These are phyloP conservation scores for Chaetomium sp. DNA, from an alignment of 2,329 filamentous ascomycete species.

Conservation along the genomic window DNA sequence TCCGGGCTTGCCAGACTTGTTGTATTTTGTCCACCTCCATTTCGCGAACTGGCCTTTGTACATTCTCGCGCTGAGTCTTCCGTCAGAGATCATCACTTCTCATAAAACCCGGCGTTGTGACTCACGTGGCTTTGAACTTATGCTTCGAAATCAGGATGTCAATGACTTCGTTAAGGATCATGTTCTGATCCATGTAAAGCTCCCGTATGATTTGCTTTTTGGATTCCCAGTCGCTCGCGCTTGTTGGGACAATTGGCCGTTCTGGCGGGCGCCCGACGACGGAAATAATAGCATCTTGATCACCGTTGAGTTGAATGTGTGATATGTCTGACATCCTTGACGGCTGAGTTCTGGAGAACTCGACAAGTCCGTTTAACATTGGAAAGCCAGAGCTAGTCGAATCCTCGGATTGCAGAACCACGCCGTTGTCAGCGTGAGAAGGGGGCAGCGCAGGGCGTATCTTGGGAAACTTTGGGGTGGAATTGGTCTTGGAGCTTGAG, in stretches of 20 bases:
- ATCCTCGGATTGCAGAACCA: background rate
- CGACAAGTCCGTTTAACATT: too few relatives aligned
- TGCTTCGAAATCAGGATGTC: constrained; percentile 32
- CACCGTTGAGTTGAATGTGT: too few relatives aligned
- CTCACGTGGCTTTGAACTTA: constrained; percentile 36
- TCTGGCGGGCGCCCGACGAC: background rate
- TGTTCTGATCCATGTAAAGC: constrained; percentile 33
- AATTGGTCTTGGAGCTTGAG: background rate
- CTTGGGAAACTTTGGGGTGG: background rate
- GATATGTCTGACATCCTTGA: background rate
- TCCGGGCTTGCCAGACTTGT: constrained; percentile 28
- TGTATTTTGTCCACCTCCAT: constrained; percentile 38
- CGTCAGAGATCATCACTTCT: background rate
- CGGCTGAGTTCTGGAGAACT: too few relatives aligned
- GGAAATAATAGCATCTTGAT: background rate
- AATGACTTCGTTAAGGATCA: constrained; percentile 35
- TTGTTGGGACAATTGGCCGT: constrained; percentile 29
- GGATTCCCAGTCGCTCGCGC: constrained; percentile 33
- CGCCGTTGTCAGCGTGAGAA: background rate
- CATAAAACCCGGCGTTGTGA: background rate
- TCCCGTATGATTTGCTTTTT: constrained; percentile 31
- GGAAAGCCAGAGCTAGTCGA: background rate
- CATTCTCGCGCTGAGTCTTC: constrained; percentile 32
- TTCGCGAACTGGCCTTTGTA: constrained; percentile 38
- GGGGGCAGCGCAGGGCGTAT: too few relatives aligned